Percentiles rank a stretch among this genome's conserved stretches.
These are phyloP conservation scores for Pleurotus cornucopiae DNA, from an alignment of 768 basidiomycete species.

Conservation along the genomic window DNA sequence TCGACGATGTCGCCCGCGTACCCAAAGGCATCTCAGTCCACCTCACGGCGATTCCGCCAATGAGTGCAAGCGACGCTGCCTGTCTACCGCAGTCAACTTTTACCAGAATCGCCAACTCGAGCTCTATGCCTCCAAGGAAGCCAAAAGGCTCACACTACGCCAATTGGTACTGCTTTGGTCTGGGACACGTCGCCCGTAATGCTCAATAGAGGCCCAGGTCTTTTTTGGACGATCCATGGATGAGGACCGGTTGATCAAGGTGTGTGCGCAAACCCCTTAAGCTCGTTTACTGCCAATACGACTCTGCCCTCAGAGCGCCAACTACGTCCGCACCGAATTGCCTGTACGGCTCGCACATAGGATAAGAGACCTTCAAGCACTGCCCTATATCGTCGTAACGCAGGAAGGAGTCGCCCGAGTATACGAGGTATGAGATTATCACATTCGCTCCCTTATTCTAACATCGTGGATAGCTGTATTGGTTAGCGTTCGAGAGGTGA, in stretches of 20 bases:
- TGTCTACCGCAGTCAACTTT: constrained; percentile 53
- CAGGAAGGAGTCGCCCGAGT: constrained; percentile 81
- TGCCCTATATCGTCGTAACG: constrained; percentile 85
- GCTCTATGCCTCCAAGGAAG: constrained; percentile 69
- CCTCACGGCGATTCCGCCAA: not conserved
- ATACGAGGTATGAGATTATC: constrained; percentile 59
- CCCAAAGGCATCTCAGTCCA: not conserved
- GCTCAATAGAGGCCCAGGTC: constrained; percentile 42
- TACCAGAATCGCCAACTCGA: constrained; percentile 84
- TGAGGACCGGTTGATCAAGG: constrained; percentile 74
- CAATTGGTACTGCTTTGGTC: constrained; percentile 53
- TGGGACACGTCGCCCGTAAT: not conserved
- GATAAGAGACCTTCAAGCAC: constrained; percentile 77
- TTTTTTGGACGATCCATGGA: constrained; percentile 86
- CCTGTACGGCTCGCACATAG: constrained; percentile 87
- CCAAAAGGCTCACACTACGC: constrained; percentile 68
- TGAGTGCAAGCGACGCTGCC: constrained; percentile 11
- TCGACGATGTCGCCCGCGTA: not conserved
- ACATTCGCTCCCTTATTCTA: constrained; percentile 4
- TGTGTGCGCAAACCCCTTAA: constrained; percentile 18
- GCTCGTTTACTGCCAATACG: not conserved
- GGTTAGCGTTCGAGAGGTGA: constrained; percentile 83
- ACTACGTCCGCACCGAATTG: constrained; percentile 86
- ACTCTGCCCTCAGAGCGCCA: constrained; percentile 61
- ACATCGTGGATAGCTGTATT: constrained; percentile 59